Percentiles rank a stretch among this genome's conserved stretches.
phyloP scores from a whole-genome alignment of 1,284 basidiomycete genomes.

The Neonothopanus nambi region DNA sequence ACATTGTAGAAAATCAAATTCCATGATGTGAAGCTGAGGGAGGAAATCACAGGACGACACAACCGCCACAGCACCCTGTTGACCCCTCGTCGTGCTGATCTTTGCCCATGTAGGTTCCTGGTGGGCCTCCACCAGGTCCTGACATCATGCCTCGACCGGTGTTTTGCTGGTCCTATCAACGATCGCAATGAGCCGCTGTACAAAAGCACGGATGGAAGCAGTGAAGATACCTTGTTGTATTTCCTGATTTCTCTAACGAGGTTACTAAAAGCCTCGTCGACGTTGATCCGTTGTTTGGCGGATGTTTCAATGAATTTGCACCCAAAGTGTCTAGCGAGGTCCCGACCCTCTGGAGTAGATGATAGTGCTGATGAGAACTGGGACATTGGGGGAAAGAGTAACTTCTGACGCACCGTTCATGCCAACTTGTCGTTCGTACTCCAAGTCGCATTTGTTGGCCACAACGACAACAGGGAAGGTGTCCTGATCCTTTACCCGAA shows the following conservation, averaged over 20 bases:
- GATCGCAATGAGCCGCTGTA: slow-evolving; percentile 1
- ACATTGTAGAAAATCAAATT: slow-evolving; percentile 7
- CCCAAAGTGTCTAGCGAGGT: slow-evolving; percentile 94
- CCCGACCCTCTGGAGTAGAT: slow-evolving; percentile 81
- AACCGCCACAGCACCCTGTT: slow-evolving; percentile 58
- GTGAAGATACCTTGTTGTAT: slow-evolving; percentile 79
- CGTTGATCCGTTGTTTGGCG: slow-evolving; percentile 97
- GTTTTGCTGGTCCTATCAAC: slow-evolving; percentile 43
- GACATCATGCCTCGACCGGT: slow-evolving; percentile 38
- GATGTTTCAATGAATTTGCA: slow-evolving; percentile 99
- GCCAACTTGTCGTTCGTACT: slow-evolving; percentile 97
- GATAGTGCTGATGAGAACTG: not conserved
- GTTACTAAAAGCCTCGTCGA: slow-evolving; percentile 98
- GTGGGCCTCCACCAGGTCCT: slow-evolving; percentile 29
- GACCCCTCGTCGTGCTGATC: slow-evolving; percentile 40
- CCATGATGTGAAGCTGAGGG: not conserved
- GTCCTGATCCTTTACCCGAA: slow-evolving; percentile 97
- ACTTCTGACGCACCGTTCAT: slow-evolving; percentile 73
- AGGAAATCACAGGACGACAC: slow-evolving; percentile 51
- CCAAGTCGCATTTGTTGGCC: slow-evolving; percentile 98
- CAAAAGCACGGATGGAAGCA: not conserved
- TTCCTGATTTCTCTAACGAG: slow-evolving; percentile 96
- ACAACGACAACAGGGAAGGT: slow-evolving; percentile 97
- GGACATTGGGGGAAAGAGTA: not conserved
- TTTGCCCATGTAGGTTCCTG: slow-evolving; percentile 32